Base-by-base conservation (phyloP, 2,329 filamentous ascomycete species). In the Diaporthe caulivora region DNA sequence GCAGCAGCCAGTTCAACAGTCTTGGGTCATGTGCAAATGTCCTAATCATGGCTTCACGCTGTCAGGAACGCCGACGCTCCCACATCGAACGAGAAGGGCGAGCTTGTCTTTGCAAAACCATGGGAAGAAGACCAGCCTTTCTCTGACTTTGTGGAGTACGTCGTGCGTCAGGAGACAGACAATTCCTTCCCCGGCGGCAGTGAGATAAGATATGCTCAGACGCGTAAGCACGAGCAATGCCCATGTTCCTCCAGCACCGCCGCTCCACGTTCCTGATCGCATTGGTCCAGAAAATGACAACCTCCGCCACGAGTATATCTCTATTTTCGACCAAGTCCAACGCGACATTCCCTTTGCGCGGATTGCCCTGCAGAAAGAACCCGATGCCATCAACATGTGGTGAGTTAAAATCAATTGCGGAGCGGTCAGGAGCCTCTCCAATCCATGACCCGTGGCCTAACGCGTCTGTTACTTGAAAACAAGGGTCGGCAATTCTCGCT, bases 381-480 rank as follows among this genome's bases (percentile, higher is more conserved):
- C 94, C 0, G 94, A 97, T 76, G 94, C 94, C 18, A 89, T 95
- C 75, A 97, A 97, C 80, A 87, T 97, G 78, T 96, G 94, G 74
- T 75, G 31, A 74, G 74, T 64, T 37, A n/a, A 15, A 47, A 42
- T 9, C 17, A 15, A 44, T 42, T 29, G 55, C 29, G 44, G 29
- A 15, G 26, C 31, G 3, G 11, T 40, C 47, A 13, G 15, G 8
- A n/a, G 62, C 31, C 11, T 31, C 18, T 47, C 8, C 13, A 57
- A 17, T 15, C 31, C n/a, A 7, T 26, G 21, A 18, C 17, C 21
- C 13, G 26, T 17, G 9, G 10, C 37, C 68, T 71, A 40, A 71
- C 37, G 55, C 47, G 34, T 26, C 57, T 29, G 42, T 42, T 26
- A 34, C 26, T 29, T 29, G 6, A 15, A 71, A n/a, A 26, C 11